phyloP scores from a whole-genome alignment of 768 basidiomycete species.

The Xanthoconium stramineum region DNA sequence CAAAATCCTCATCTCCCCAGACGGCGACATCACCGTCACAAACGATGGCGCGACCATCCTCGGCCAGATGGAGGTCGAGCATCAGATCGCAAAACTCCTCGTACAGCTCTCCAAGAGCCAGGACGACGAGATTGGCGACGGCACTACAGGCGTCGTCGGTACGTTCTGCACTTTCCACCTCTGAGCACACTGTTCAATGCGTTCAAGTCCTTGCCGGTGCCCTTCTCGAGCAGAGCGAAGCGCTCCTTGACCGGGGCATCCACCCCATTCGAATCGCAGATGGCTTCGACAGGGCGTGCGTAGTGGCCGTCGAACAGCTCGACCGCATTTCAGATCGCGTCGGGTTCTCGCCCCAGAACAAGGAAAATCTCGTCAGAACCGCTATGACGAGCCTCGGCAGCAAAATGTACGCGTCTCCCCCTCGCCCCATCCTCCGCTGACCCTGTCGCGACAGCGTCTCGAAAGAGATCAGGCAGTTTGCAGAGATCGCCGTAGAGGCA shows the following conservation, averaged over 20 bases:
- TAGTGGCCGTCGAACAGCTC: conserved; percentile 85
- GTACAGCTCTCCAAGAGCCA: conserved; percentile 97
- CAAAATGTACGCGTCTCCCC: conserved; percentile 73
- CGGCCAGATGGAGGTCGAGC: conserved; percentile 98
- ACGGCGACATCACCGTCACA: conserved; percentile 98
- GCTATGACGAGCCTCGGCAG: conserved; percentile 96
- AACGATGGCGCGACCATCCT: conserved; percentile 99
- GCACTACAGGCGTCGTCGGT: conserved; percentile 99
- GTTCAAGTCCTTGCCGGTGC: conserved; percentile 91
- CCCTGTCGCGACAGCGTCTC: conserved; percentile 65
- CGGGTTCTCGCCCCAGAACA: conserved; percentile 77
- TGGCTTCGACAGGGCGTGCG: conserved; percentile 94
- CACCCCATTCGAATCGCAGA: conserved; percentile 99
- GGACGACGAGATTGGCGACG: conserved; percentile 99
- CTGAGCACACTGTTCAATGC: conserved; percentile 1
- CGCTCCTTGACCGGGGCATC: conserved; percentile 97
- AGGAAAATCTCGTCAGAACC: conserved; percentile 85
- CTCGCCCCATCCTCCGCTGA: conserved; percentile 1
- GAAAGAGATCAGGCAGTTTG: conserved; percentile 93
- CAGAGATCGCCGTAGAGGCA: conserved; percentile 96
- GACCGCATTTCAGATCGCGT: conserved; percentile 89
- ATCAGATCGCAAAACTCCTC: conserved; percentile 97
- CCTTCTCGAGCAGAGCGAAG: conserved; percentile 89
- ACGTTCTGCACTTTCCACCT: conserved; percentile 34
- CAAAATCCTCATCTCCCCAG: conserved; percentile 92